These are phyloP conservation scores for Anaeromyces robustus DNA, from an alignment of 192 early-diverging fungal genomes.

Conservation along the genomic window DNA sequence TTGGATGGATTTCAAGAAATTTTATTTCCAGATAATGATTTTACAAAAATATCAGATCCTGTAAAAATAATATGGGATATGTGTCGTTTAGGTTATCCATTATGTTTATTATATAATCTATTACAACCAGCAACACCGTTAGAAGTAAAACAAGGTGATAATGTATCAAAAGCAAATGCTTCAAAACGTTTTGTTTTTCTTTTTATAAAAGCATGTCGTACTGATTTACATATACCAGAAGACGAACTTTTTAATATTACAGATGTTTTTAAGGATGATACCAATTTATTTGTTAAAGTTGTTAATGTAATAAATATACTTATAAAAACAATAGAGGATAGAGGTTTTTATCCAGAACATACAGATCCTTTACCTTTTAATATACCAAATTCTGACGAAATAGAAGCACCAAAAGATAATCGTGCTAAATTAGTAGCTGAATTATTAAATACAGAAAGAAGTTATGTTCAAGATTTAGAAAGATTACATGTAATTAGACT, in stretches of 20 bases:
- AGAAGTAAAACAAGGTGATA: neutral
- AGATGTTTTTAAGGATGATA: slow-evolving; percentile 85
- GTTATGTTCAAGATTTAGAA: slow-evolving; percentile 79
- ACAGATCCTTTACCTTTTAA: neutral
- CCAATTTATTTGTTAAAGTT: slow-evolving; percentile 92
- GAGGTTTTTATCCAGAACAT: neutral
- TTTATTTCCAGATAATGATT: neutral
- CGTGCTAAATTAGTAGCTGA: slow-evolving; percentile 75
- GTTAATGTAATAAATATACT: neutral
- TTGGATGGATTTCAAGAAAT: neutral
- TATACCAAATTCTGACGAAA: neutral
- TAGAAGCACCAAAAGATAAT: slow-evolving; percentile 56
- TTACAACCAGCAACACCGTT: neutral
- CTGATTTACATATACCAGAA: neutral
- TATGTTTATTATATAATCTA: neutral
- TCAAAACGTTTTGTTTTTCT: neutral
- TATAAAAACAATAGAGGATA: neutral
- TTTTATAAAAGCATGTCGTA: neutral
- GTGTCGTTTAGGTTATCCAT: neutral
- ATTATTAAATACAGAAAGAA: slow-evolving; percentile 82
- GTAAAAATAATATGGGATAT: neutral
- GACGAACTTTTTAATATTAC: slow-evolving; percentile 59
- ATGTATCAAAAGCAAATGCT: neutral
- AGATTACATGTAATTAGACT: slow-evolving; percentile 49
- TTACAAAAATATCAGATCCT: neutral